Percentiles rank a stretch among this genome's conserved stretches.
phyloP scores from a whole-genome alignment of 2,329 filamentous ascomycete species.

The Torrubiella hemipterigena region DNA sequence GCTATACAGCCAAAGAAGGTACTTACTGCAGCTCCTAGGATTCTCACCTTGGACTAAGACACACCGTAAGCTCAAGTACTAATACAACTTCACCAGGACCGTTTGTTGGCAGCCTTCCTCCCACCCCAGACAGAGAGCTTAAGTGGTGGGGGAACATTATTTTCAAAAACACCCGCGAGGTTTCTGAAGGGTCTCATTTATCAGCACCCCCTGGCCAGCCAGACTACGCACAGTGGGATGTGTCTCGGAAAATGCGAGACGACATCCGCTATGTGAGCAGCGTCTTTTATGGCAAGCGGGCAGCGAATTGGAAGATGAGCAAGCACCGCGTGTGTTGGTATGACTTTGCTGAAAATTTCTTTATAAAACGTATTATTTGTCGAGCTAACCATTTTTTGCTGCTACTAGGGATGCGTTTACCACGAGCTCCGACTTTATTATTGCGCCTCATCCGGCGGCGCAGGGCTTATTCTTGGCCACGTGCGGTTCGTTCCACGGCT shows the following conservation, averaged over 20 bases:
- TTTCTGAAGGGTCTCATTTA: constrained; percentile 38
- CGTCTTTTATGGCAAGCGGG: constrained; percentile 47
- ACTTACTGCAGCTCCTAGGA: background rate
- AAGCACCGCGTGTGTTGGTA: constrained; percentile 58
- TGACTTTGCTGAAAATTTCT: constrained; percentile 12
- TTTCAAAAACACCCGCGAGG: constrained; percentile 42
- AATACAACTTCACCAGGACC: no score
- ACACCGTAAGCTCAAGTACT: no score
- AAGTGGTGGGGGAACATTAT: constrained; percentile 53
- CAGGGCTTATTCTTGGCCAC: constrained; percentile 48
- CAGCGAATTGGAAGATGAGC: constrained; percentile 43
- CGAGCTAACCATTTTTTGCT: background rate
- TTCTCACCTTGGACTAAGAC: constrained; percentile 18
- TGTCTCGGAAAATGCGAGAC: constrained; percentile 39
- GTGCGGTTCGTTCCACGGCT: constrained; percentile 55
- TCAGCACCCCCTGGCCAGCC: constrained; percentile 42
- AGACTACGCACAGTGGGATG: constrained; percentile 54
- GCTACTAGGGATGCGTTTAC: constrained; percentile 50
- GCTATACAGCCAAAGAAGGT: constrained; percentile 23
- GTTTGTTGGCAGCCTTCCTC: constrained; percentile 46
- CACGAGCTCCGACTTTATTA: constrained; percentile 47
- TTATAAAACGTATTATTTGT: background rate
- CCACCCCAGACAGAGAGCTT: constrained; percentile 34
- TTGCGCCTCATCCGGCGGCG: constrained; percentile 41
- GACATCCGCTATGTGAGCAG: constrained; percentile 46